Base-by-base conservation (phyloP, 305 asterid genomes). In the Fraxinus latifolia region DNA sequence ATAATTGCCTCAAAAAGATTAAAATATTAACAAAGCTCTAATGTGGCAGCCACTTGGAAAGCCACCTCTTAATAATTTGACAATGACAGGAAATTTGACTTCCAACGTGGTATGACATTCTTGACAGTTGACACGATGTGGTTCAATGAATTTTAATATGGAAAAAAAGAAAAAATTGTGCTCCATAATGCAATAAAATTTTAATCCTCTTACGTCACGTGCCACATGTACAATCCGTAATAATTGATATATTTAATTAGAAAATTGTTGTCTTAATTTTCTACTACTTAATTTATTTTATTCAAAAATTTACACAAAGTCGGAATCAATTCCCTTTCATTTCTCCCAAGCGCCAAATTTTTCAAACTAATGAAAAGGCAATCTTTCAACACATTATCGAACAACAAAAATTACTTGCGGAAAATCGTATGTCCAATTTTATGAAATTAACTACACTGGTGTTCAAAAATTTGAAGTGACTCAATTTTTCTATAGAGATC, bases 81-180 rank as follows among this genome's bases (percentile, higher is more conserved):
- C 15, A 31, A 70, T 31, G 75, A 70, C 75, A 31, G 75, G 75
- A 70, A 70, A 70, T 70, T 70, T 70, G 75, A 70, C 75, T 31
- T 70, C 42, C 42, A 70, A 68, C 5, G 4, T 11, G 27, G 11
- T 27, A 3, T 27, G 33, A 27, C 74, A 67, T 21, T 60, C 71
- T 60, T 60, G 31, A 60, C 39, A 29, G 7, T 60, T 60, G 31
- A 60, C 39, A 29, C 7, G 21, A 68, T 29, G 74, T 3, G 36
- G 74, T 68, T 14, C 19, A 68, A 3, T 68, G 37, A 68, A 68
- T 68, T 29, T 70, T 31, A 5, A 29, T 31, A 29, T 70, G 21
- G 2, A 14, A 29, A 1, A 15, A 31, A 5, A 31, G 5, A 7
- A 36, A 36, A 29, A 29, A 14, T 14, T 31, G 39, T 5, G 5